Conservation (phyloP, 2,329 filamentous ascomycete species). For the Stagonosporopsis rhizophila region DNA sequence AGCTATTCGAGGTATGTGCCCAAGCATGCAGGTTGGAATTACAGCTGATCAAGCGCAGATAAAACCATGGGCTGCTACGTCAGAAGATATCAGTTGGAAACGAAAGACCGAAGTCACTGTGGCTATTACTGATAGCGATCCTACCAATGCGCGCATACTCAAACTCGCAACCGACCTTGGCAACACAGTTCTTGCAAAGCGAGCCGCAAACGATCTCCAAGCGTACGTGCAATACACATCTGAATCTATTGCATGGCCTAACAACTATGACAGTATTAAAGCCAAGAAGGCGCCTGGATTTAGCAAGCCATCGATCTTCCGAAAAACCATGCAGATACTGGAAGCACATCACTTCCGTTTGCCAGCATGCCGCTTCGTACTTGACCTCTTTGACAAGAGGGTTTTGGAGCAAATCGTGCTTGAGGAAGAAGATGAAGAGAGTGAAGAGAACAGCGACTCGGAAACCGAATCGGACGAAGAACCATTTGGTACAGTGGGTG, state of each 20-base stretch:
- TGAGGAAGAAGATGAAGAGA: constrained; percentile 65
- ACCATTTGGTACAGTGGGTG: constrained; percentile 25
- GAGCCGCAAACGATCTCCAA: constrained; percentile 80
- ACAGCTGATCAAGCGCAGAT: constrained; percentile 42
- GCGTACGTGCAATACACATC: constrained; percentile 50
- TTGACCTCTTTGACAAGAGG: constrained; percentile 92
- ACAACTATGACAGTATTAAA: constrained; percentile 66
- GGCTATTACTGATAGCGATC: constrained; percentile 67
- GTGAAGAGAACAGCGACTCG: constrained; percentile 46
- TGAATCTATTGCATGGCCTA: constrained; percentile 14
- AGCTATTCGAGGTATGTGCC: constrained; percentile 72
- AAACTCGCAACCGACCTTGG: constrained; percentile 87
- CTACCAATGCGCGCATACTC: constrained; percentile 75
- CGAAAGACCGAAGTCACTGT: constrained; percentile 56
- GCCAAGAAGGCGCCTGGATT: constrained; percentile 78
- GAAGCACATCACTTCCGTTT: constrained; percentile 91
- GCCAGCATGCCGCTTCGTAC: constrained; percentile 84
- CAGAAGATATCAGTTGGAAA: constrained; percentile 41
- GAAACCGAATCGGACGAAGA: constrained; percentile 42
- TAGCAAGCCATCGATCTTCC: constrained; percentile 77
- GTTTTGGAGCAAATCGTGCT: constrained; percentile 86
- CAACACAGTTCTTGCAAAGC: constrained; percentile 91
- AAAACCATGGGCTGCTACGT: constrained; percentile 46
- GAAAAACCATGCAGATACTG: constrained; percentile 81
- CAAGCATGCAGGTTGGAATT: background rate